A percentile compares a stretch with the other conserved stretches of the same genome.
Evolutionary conservation across 2,329 filamentous ascomycete genomes (phyloP).

Genomic region (Hypoxylon sp.): DNA sequence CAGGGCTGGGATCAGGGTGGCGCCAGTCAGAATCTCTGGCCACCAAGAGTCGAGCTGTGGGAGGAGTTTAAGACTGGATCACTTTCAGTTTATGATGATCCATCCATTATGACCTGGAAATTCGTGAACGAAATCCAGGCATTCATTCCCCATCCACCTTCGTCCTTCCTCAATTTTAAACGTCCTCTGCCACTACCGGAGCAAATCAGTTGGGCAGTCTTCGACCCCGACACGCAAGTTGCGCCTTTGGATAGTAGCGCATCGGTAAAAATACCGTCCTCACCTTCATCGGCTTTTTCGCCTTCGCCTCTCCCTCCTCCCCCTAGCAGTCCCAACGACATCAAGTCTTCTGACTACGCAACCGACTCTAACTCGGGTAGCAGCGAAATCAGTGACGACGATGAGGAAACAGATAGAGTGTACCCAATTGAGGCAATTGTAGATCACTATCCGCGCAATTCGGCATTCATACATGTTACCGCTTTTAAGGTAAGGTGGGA

Average conservation of each 20-base stretch:
- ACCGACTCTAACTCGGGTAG: background rate
- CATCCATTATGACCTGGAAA: background rate
- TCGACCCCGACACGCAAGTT: background rate
- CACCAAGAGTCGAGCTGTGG: slow-evolving; percentile 2
- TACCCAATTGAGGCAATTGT: slow-evolving; percentile 32
- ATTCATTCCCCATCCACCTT: background rate
- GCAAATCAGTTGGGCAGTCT: background rate
- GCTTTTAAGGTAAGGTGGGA: slow-evolving; percentile 33
- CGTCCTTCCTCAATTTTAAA: background rate
- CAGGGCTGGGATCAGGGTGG: background rate
- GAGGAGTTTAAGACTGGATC: background rate
- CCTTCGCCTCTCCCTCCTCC: background rate
- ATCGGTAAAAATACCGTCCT: background rate
- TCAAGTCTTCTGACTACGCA: background rate
- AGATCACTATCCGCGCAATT: slow-evolving; percentile 19
- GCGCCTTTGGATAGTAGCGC: background rate
- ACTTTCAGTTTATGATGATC: slow-evolving; percentile 8
- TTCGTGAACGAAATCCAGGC: too few species aligned
- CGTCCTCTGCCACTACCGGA: background rate
- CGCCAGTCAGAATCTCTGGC: slow-evolving; percentile 6
- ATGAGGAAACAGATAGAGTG: background rate
- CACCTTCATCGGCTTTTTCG: background rate
- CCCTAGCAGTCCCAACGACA: background rate
- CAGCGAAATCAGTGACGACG: background rate
- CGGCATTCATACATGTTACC: background rate